Conservation (phyloP, 2,329 filamentous ascomycete genomes). For the Beauveria varroae region DNA sequence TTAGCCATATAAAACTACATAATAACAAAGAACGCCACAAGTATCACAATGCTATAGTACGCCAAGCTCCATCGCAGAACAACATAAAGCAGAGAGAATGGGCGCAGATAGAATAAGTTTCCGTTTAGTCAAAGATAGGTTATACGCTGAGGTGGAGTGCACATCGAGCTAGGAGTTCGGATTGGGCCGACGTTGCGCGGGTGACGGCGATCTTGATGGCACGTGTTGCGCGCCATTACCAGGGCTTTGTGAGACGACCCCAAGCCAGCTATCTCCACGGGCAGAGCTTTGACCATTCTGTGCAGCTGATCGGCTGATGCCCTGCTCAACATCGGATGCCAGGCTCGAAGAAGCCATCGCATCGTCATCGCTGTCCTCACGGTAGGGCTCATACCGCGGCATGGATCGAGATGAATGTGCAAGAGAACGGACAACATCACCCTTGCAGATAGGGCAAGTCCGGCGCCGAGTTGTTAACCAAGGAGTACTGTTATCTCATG, state of each 20-base stretch:
- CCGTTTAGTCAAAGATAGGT: neutral
- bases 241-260: neutral
- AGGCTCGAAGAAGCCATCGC: slow-evolving; percentile 27
- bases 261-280: slow-evolving; percentile 4
- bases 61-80: slow-evolving; percentile 7
- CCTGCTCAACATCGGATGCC: slow-evolving; percentile 37
- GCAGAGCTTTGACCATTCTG: slow-evolving; percentile 13
- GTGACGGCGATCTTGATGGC: slow-evolving; percentile 10
- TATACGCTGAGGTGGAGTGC: neutral
- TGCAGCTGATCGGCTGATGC: slow-evolving; percentile 20
- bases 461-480: slow-evolving; percentile 93
- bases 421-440: slow-evolving; percentile 76
- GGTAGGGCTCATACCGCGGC: slow-evolving; percentile 47
- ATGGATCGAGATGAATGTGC: slow-evolving; percentile 45
- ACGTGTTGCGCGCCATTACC: slow-evolving; percentile 1
- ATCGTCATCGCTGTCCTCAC: slow-evolving; percentile 43
- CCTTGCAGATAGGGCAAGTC: slow-evolving; percentile 98
- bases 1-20: neutral
- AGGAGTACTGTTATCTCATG: slow-evolving; percentile 58
- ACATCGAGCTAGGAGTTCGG: neutral
- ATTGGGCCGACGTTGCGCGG: neutral
- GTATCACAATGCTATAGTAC: neutral
- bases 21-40: slow-evolving; percentile 1
- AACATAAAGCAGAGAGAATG: neutral
- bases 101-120: neutral